Conservation (phyloP, 2,329 filamentous ascomycete species). For the Pseudocercospora macadamiae region DNA sequence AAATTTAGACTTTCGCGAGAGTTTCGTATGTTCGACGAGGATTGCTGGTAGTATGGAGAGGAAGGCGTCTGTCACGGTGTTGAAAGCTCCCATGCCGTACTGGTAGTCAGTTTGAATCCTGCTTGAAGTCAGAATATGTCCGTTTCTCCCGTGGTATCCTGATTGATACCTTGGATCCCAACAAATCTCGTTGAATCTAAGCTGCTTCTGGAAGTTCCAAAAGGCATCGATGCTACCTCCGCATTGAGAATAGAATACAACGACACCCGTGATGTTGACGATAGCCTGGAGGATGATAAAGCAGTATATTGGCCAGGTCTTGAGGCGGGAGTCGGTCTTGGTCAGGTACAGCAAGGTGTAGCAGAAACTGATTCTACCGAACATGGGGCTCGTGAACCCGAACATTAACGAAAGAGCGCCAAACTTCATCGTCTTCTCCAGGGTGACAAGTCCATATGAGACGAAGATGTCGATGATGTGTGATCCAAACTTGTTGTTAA, state of each 20-base stretch:
- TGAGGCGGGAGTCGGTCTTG: conserved; percentile 30
- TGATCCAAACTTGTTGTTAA: conserved; percentile 31
- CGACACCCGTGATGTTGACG: conserved; percentile 30
- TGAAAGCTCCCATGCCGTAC: conserved; percentile 32
- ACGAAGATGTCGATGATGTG: conserved; percentile 30
- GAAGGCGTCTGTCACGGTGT: conserved; percentile 36
- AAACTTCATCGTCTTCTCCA: conserved; percentile 20
- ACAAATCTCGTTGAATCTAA: conserved; percentile 26
- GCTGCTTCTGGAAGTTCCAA: conserved; percentile 25
- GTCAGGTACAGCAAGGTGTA: conserved; percentile 35
- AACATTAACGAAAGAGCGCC: conserved; percentile 30
- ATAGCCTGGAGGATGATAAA: conserved; percentile 33
- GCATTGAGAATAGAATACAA: conserved; percentile 34
- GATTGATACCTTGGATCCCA: conserved; percentile 18
- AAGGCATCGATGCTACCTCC: conserved; percentile 30
- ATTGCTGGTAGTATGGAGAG: conserved; percentile 35
- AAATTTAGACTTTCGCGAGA: conserved; percentile 31
- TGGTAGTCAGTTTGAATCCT: conserved; percentile 21
- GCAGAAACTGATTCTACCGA: conserved; percentile 34
- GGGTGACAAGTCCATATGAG: conserved; percentile 8
- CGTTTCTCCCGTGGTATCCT: no score
- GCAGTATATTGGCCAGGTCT: conserved; percentile 33
- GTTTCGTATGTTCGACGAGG: conserved; percentile 33
- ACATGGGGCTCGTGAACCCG: conserved; percentile 33
- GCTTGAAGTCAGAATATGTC: no score